These are phyloP conservation scores for Haplographium delicatum DNA, from an alignment of 495 filamentous ascomycete genomes.

Conservation along the genomic window DNA sequence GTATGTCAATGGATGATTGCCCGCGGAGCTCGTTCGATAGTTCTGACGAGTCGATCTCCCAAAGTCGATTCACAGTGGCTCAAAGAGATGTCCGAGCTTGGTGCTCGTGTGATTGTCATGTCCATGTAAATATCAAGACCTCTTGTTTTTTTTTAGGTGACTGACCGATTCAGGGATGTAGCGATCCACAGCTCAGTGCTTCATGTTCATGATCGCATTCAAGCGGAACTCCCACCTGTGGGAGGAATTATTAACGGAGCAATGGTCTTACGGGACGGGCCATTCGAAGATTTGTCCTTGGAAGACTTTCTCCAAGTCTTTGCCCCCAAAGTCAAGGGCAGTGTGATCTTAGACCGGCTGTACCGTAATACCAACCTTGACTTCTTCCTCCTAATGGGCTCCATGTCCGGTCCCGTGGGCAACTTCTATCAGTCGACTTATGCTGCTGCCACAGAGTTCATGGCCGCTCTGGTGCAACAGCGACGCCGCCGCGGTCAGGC, in stretches of 20 bases:
- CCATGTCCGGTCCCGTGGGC: slow-evolving; percentile 39
- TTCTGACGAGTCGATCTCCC: slow-evolving; percentile 52
- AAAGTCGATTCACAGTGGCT: no score
- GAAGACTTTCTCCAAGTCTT: slow-evolving; percentile 27
- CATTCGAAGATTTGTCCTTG: slow-evolving; percentile 33
- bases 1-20: slow-evolving; percentile 49
- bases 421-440: slow-evolving; percentile 46
- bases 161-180: no score
- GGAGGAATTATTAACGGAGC: slow-evolving; percentile 44
- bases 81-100: no score
- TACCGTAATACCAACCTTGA: slow-evolving; percentile 38
- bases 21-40: slow-evolving; percentile 48
- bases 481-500: slow-evolving; percentile 22
- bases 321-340: slow-evolving; percentile 36
- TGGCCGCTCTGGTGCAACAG: slow-evolving; percentile 29
- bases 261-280: slow-evolving; percentile 41
- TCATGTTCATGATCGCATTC: neutral
- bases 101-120: no score
- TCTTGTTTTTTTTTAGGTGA: no score
- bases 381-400: slow-evolving; percentile 54
- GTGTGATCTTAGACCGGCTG: slow-evolving; percentile 30
- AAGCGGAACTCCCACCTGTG: slow-evolving; percentile 32
- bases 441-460: slow-evolving; percentile 45
- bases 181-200: no score
- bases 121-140: no score